phyloP scores from a whole-genome alignment of 2,329 filamentous ascomycete genomes.

The Cadophora luteo-olivacea region DNA sequence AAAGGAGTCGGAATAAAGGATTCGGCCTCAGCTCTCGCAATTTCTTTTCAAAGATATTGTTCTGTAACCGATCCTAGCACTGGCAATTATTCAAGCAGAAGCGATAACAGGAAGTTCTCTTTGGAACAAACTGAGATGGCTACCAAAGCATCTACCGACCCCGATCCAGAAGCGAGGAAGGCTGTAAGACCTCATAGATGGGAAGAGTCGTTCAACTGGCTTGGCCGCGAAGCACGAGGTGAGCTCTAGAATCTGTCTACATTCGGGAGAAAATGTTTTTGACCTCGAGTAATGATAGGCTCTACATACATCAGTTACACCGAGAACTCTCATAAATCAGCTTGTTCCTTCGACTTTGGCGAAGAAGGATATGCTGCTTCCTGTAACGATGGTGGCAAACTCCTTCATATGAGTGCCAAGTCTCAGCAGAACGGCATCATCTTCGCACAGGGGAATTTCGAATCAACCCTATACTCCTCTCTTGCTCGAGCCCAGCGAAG shows the following conservation, averaged over 20 bases:
- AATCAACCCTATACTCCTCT: not conserved
- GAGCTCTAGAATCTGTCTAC: not conserved
- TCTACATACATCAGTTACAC: constrained; percentile 1
- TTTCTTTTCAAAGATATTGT: no score
- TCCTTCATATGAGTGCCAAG: constrained; percentile 3
- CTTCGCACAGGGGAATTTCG: constrained; percentile 5
- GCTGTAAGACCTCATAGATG: no score
- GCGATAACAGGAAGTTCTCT: no score
- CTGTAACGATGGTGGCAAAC: not conserved
- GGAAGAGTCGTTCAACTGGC: not conserved
- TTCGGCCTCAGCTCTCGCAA: not conserved
- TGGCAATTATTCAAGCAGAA: no score
- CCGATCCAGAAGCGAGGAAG: not conserved
- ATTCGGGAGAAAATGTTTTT: no score
- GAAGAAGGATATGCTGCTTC: not conserved
- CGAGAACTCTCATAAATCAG: not conserved
- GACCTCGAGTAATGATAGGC: not conserved
- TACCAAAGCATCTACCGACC: not conserved
- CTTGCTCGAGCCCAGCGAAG: not conserved
- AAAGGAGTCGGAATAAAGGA: not conserved
- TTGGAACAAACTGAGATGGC: no score
- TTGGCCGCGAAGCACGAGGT: not conserved
- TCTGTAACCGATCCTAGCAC: no score
- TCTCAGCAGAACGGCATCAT: not conserved
- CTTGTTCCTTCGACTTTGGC: not conserved